Percentiles rank a stretch among this genome's conserved stretches.
Evolutionary conservation across 495 filamentous ascomycete species (phyloP).

Genomic region (Penicillium bovifimosum): DNA sequence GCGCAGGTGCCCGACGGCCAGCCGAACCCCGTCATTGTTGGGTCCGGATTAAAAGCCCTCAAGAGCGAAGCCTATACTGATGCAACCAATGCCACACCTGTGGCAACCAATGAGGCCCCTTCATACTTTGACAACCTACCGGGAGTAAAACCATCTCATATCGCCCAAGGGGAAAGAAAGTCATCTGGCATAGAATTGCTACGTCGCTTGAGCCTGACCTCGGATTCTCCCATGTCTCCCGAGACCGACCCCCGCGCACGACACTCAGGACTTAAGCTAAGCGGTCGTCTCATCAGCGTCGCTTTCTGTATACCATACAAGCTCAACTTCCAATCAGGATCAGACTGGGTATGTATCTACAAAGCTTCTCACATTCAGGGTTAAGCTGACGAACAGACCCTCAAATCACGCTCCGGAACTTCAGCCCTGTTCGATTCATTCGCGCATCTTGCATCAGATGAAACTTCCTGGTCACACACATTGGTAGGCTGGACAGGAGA

Average conservation of each 20-base stretch:
- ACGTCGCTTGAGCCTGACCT: constrained; percentile 54
- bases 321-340: constrained; percentile 57
- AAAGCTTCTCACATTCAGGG: no score
- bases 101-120: constrained; percentile 21
- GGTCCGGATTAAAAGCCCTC: constrained; percentile 30
- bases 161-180: constrained; percentile 42
- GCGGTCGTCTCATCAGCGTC: constrained; percentile 78
- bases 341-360: constrained; percentile 61
- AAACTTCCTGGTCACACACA: constrained; percentile 76
- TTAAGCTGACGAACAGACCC: constrained; percentile 14
- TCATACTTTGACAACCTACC: constrained; percentile 31
- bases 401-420: constrained; percentile 72
- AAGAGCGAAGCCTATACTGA: constrained; percentile 29
- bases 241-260: constrained; percentile 54
- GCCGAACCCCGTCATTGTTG: constrained; percentile 33
- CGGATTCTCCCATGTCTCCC: constrained; percentile 38
- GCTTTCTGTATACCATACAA: constrained; percentile 81
- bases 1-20: constrained; percentile 28
- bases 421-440: constrained; percentile 88
- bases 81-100: constrained; percentile 24
- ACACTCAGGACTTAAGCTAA: constrained; percentile 65
- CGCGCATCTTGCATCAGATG: constrained; percentile 69
- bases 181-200: constrained; percentile 56
- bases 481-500: constrained; percentile 92
- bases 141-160: constrained; percentile 23